Evolutionary conservation across 441 rosid species (phyloP).

Genomic region (Erodium chrysanthum): DNA sequence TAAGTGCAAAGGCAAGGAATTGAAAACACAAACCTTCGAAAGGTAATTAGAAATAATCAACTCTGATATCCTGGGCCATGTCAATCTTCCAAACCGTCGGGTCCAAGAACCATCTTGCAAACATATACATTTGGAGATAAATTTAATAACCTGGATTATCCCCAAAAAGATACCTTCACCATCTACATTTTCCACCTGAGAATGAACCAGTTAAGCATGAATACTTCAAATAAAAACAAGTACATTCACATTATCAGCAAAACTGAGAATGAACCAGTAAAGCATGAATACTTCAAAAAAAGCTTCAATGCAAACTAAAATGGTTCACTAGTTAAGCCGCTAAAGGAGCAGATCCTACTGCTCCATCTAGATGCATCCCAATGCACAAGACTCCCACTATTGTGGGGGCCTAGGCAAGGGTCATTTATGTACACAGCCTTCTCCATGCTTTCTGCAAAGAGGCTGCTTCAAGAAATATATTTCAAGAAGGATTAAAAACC

Average conservation of each 20-base stretch:
- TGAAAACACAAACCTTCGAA: slow-evolving; percentile 52
- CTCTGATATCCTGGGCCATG: slow-evolving; percentile 90
- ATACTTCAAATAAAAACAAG: background rate
- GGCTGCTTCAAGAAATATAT: background rate
- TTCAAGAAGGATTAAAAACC: slow-evolving; percentile 1
- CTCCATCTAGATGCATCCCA: slow-evolving; percentile 6
- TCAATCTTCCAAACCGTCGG: slow-evolving; percentile 71
- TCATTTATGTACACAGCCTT: background rate
- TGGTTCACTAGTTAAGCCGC: background rate
- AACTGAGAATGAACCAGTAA: too few species aligned
- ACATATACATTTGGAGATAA: slow-evolving; percentile 52
- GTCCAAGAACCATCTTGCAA: slow-evolving; percentile 69
- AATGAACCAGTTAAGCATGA: too few species aligned
- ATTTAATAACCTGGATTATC: slow-evolving; percentile 52
- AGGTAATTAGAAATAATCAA: slow-evolving; percentile 70
- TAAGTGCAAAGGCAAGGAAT: background rate
- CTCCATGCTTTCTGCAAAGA: background rate
- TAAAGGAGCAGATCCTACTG: slow-evolving; percentile 11
- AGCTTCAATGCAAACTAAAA: slow-evolving; percentile 13
- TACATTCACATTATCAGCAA: too few species aligned
- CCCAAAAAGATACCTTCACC: slow-evolving; percentile 51
- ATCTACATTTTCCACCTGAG: slow-evolving; percentile 44
- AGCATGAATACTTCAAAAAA: background rate
- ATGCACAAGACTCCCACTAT: background rate
- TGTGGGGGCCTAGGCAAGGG: background rate